Conservation (phyloP, 2,329 filamentous ascomycete genomes). For the Colletotrichum graminicola region DNA sequence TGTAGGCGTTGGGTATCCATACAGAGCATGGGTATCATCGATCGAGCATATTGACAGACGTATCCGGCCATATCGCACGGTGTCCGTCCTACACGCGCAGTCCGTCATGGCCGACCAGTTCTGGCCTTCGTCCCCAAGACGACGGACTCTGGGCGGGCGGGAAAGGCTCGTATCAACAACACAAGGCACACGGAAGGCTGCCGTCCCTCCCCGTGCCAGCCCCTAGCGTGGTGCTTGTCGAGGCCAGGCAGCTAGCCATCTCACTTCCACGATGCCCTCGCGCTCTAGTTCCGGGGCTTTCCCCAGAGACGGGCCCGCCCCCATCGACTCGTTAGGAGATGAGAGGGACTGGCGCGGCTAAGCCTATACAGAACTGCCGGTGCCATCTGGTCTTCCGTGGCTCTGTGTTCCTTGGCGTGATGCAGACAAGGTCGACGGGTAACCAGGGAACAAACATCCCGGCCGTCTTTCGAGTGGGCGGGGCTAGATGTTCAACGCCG, state of each 20-base stretch:
- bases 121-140: slow-evolving; percentile 15
- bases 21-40: slow-evolving; percentile 1
- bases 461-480: background rate
- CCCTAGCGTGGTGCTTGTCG: background rate
- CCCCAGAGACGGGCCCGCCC: background rate
- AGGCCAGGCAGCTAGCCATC: background rate
- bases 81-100: background rate
- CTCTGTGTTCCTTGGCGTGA: slow-evolving; percentile 19
- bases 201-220: background rate
- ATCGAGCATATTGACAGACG: background rate
- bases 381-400: slow-evolving; percentile 17
- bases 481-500: background rate
- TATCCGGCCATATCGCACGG: background rate
- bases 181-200: background rate
- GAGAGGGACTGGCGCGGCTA: slow-evolving; percentile 10
- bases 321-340: slow-evolving; percentile 15
- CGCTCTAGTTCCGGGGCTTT: background rate
- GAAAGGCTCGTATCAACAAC: slow-evolving; percentile 16
- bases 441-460: background rate
- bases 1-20: slow-evolving; percentile 22
- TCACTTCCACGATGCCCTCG: slow-evolving; percentile 19
- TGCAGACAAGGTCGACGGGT: background rate
- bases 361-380: slow-evolving; percentile 13
- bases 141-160: background rate
- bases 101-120: background rate